A percentile compares a stretch with the other conserved stretches of the same genome.
phyloP scores from a whole-genome alignment of 1,284 basidiomycete species.

The Pholiota adiposa region DNA sequence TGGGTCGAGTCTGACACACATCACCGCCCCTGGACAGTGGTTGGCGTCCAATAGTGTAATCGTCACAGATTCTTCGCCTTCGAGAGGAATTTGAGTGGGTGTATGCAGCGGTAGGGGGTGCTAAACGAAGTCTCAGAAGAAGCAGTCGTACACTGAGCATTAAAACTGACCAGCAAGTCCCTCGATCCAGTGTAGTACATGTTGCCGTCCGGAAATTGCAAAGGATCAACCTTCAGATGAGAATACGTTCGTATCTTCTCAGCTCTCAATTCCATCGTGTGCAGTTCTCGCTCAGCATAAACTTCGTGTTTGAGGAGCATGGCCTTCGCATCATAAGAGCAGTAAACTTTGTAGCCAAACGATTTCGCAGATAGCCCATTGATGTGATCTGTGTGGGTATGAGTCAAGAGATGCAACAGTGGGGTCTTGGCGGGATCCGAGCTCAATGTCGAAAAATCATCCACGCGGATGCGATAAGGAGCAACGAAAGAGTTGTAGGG shows the following conservation, averaged over 20 bases:
- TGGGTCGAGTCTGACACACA: conserved; percentile 54
- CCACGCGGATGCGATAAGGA: conserved; percentile 81
- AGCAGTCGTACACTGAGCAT: background rate
- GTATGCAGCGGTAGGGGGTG: conserved; percentile 58
- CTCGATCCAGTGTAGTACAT: conserved; percentile 53
- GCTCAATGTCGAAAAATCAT: conserved; percentile 64
- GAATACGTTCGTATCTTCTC: conserved; percentile 65
- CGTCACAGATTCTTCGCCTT: conserved; percentile 58
- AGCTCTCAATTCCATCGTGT: conserved; percentile 54
- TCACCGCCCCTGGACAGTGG: conserved; percentile 92
- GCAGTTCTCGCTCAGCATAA: conserved; percentile 62
- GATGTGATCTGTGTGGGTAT: conserved; percentile 86
- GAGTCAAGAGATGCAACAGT: conserved; percentile 75
- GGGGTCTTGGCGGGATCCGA: conserved; percentile 44
- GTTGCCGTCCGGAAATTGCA: conserved; percentile 48
- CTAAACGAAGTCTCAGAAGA: conserved; percentile 32
- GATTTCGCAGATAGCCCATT: conserved; percentile 70
- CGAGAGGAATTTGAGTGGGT: conserved; percentile 68
- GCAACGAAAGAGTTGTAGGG: conserved; percentile 68
- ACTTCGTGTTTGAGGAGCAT: conserved; percentile 81
- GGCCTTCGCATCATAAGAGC: conserved; percentile 80
- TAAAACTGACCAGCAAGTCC: conserved; percentile 63
- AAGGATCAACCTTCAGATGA: conserved; percentile 66
- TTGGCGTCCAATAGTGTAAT: conserved; percentile 91
- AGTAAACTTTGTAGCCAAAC: conserved; percentile 71